These are phyloP conservation scores for Pseudopithomyces maydicus DNA, from an alignment of 2,329 filamentous ascomycete species.

Conservation along the genomic window DNA sequence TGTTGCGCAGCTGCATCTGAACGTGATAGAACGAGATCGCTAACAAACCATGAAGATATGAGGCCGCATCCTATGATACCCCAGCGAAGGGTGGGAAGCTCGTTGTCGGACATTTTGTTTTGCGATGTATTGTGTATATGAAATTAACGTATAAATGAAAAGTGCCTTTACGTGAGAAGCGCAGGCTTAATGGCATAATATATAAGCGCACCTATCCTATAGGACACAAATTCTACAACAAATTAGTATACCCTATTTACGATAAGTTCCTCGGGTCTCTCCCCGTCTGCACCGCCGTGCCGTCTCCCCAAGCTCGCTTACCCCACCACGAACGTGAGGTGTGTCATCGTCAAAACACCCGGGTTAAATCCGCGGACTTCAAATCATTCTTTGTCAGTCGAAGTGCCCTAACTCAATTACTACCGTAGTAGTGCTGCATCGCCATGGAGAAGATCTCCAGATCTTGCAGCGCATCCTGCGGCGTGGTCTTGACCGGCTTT, in stretches of 20 bases:
- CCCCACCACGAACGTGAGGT: background rate
- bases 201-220: too few species aligned
- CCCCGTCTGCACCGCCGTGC: background rate
- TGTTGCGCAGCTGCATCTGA: constrained; percentile 17
- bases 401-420: background rate
- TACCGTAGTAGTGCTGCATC: constrained; percentile 1
- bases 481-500: constrained; percentile 49
- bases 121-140: background rate
- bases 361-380: background rate
- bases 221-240: too few species aligned
- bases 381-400: background rate
- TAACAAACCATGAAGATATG: constrained; percentile 13
- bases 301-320: background rate
- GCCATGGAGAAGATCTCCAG: constrained; percentile 46
- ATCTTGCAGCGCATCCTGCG: constrained; percentile 50
- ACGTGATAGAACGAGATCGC: constrained; percentile 7
- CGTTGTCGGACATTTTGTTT: background rate
- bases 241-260: too few species aligned
- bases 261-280: background rate
- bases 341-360: too few species aligned
- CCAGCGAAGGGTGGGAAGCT: constrained; percentile 3
- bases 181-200: too few species aligned
- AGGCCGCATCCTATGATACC: constrained; percentile 9
- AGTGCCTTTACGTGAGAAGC: too few species aligned
- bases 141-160: too few species aligned